These are phyloP conservation scores for Oryza meyeriana DNA, from an alignment of 176 grass and related monocot genomes.

Conservation along the genomic window DNA sequence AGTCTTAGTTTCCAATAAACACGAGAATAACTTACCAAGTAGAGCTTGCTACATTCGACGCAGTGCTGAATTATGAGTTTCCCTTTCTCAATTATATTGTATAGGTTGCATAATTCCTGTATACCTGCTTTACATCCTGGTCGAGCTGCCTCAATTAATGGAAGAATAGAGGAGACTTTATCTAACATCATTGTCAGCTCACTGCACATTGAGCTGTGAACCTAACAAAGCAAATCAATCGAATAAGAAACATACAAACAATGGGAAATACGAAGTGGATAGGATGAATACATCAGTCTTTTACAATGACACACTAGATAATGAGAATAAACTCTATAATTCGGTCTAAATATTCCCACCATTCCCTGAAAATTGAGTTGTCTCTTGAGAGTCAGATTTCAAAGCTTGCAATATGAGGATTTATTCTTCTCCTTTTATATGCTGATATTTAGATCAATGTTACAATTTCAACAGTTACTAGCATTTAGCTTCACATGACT, in stretches of 20 bases:
- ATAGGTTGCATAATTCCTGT: conserved; percentile 80
- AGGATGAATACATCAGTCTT: background rate
- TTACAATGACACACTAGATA: background rate
- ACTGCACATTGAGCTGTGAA: conserved; percentile 60
- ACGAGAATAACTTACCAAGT: conserved; percentile 64
- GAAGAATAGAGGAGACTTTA: conserved; percentile 72
- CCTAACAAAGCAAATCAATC: conserved; percentile 47
- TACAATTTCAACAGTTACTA: background rate
- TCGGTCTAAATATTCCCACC: background rate
- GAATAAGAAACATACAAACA: conserved; percentile 16
- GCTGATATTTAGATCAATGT: background rate
- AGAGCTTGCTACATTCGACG: conserved; percentile 78
- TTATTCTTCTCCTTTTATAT: background rate
- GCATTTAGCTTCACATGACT: background rate
- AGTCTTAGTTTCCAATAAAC: conserved; percentile 18
- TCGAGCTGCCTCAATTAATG: conserved; percentile 77
- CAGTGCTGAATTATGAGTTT: conserved; percentile 68
- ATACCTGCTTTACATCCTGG: conserved; percentile 82
- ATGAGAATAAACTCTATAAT: background rate
- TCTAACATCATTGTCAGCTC: conserved; percentile 77
- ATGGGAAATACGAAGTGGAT: conserved; percentile 5
- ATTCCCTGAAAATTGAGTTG: background rate
- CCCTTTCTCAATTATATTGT: conserved; percentile 80
- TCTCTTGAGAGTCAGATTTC: background rate
- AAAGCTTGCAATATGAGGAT: background rate